Evolutionary conservation across 768 basidiomycete species (phyloP).

Genomic region (Rossbeevera mucosa): DNA sequence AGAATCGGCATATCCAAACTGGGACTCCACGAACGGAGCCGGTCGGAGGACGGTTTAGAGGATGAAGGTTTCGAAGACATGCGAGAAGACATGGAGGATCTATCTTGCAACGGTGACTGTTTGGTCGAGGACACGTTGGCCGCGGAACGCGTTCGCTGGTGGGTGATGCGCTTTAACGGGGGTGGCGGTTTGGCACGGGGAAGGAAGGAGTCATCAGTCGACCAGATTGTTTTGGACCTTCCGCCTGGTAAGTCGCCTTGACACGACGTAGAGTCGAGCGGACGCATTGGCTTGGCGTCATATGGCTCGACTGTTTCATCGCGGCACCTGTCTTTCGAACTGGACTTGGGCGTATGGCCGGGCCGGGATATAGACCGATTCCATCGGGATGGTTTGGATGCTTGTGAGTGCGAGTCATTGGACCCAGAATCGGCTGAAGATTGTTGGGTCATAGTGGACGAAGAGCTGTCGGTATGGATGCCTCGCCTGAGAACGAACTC

Average conservation of each 20-base stretch:
- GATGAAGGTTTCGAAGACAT: background rate
- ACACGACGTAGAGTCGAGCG: background rate
- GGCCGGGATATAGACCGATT: background rate
- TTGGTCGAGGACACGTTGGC: background rate
- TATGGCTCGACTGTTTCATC: background rate
- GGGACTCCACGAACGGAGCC: background rate
- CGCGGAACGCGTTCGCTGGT: slow-evolving; percentile 10
- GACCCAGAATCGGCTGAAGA: background rate
- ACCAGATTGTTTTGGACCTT: slow-evolving; percentile 9
- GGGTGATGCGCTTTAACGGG: slow-evolving; percentile 9
- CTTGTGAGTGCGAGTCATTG: background rate
- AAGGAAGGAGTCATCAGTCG: slow-evolving; percentile 17
- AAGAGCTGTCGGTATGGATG: background rate
- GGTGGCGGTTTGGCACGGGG: slow-evolving; percentile 19
- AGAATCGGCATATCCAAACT: background rate
- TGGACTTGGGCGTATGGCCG: background rate
- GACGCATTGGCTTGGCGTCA: background rate
- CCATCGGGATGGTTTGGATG: background rate
- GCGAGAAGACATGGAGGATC: background rate
- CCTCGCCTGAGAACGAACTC: background rate
- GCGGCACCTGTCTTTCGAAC: background rate
- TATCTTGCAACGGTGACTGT: background rate
- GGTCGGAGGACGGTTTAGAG: background rate
- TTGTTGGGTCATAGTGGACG: background rate
- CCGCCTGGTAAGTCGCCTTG: background rate